Base-by-base conservation (phyloP, 768 basidiomycete species). In the Leccinum uliginosum region DNA sequence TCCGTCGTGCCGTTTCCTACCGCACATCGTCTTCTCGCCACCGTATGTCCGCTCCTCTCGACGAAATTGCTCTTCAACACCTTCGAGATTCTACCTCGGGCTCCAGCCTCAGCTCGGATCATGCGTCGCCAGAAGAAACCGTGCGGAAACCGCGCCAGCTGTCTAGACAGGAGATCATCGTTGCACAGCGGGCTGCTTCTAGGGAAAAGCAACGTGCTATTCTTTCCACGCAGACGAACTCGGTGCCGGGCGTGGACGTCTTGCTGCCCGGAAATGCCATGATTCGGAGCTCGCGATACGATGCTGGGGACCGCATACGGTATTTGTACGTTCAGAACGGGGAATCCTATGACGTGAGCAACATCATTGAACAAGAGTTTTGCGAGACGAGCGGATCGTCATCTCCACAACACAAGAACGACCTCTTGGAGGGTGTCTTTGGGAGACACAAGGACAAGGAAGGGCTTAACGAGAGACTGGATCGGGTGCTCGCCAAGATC, bases 241-340 rank as follows among this genome's bases (percentile, higher is more conserved):
- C 87, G 1, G 80, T 88, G 17, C 85, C 91, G 45, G 96, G 96
- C 1, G 82, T 96, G 68, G 96, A 98, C 62, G 83, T 99, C 14
- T 73, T 93, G 9, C 75, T 98, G 2, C 90, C 91, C 2, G 91
- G 91, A 6, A 89, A 89, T 58, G 90, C 85, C 0, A 83, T 91
- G 66, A 79, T 98, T 10, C 87, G 96, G 29, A 94, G 92, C 64
- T 85, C 89, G 6, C 79, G 92, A 7, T 84, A 86, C 60, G 83
- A 91, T 21, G 68, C 73, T 6, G 83, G 80, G 43, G 88, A 91
- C 60, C 76, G 78, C 47, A 87, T 93, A 74, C 86, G 95, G 0
- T 99, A 99, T 70, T 97, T 94, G 38, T 98, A 93, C 69, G 89
- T 98, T 44, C 87, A 93, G 59, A 91, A 94, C 59, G 24, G 94